phyloP scores from a whole-genome alignment of 305 asterid species.

The Salvia sclarea region DNA sequence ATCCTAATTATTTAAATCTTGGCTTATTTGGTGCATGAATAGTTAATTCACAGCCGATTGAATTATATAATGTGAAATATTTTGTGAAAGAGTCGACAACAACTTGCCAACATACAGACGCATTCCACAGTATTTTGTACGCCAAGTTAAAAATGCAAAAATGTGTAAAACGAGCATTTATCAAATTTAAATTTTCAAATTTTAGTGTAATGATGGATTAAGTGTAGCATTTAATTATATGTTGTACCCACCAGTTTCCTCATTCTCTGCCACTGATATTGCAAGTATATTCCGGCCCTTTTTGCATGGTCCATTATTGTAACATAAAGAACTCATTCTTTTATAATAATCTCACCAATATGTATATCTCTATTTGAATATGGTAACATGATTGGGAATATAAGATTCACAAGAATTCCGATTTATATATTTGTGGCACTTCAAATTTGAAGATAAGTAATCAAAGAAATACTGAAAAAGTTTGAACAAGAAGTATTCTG shows the following conservation, averaged over 20 bases:
- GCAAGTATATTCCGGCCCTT: constrained; percentile 9
- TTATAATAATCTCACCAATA: too few relatives aligned
- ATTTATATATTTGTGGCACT: not conserved
- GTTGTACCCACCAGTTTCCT: constrained; percentile 5
- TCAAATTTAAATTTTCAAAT: not conserved
- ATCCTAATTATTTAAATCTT: not conserved
- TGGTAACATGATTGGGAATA: too few relatives aligned
- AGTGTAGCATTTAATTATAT: constrained; percentile 11
- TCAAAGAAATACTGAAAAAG: not conserved
- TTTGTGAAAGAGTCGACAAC: constrained; percentile 1
- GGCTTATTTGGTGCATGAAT: not conserved
- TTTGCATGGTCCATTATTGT: not conserved
- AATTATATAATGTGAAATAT: not conserved
- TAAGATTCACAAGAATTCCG: too few relatives aligned
- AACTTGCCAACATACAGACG: not conserved
- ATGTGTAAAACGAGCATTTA: not conserved
- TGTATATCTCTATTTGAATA: too few relatives aligned
- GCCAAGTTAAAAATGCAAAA: not conserved
- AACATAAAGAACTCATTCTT: not conserved
- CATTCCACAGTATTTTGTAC: not conserved
- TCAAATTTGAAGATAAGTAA: not conserved
- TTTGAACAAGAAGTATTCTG: not conserved
- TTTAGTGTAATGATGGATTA: constrained; percentile 8
- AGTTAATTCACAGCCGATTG: not conserved
- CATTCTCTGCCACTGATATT: constrained; percentile 27